Conservation (phyloP, 73 alveolate genomes). For the Symbiodinium natans region DNA sequence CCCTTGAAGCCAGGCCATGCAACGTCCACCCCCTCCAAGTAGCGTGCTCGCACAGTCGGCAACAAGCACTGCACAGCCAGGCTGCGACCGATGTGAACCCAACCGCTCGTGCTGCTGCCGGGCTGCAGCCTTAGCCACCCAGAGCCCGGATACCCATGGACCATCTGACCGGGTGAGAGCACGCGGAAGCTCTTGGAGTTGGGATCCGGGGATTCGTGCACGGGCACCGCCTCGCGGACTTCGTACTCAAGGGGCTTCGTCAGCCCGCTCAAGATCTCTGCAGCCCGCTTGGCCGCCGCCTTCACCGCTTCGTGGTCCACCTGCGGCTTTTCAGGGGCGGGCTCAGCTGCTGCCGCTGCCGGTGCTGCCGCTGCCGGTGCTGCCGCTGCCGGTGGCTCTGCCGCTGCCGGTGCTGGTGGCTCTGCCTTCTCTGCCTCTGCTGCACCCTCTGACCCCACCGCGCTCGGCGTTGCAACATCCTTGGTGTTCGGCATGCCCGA, state of each 20-base stretch:
- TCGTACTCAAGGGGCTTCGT: slow-evolving; percentile 60
- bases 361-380: neutral
- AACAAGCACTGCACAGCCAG: slow-evolving; percentile 40
- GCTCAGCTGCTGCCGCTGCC: neutral
- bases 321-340: slow-evolving; percentile 29
- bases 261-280: neutral
- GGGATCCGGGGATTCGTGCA: slow-evolving; percentile 41
- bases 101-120: neutral
- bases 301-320: slow-evolving; percentile 74
- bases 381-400: neutral
- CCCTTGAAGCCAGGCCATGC: slow-evolving; percentile 66
- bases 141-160: slow-evolving; percentile 71
- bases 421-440: neutral
- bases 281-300: slow-evolving; percentile 39
- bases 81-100: slow-evolving; percentile 92
- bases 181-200: neutral
- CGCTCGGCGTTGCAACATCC: neutral
- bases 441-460: neutral
- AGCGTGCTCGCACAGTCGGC: slow-evolving; percentile 43
- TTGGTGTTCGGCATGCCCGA: neutral
- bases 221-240: slow-evolving; percentile 46
- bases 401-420: neutral
- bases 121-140: slow-evolving; percentile 72
- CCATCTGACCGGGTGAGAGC: slow-evolving; percentile 16
- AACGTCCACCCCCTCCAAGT: slow-evolving; percentile 48